Base-by-base conservation (phyloP, 805 yeast species). In the Lipomyces kockii region DNA sequence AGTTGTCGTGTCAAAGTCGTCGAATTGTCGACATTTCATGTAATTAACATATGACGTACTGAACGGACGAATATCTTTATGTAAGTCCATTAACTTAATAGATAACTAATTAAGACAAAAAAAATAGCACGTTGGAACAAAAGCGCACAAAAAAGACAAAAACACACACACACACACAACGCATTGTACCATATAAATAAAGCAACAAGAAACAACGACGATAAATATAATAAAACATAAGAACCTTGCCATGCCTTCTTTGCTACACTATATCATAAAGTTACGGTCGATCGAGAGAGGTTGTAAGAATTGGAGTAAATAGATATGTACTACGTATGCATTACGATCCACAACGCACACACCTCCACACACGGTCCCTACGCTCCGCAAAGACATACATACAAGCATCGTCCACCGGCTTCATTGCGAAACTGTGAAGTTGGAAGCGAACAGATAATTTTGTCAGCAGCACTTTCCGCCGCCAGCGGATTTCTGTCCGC, bases 381-480 rank as follows among this genome's bases (percentile, higher is more conserved):
- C 17, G 32, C 17, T 37, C 12, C 49, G 22, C 49, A 43, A n/a
- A 43, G 14, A 43, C 49, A 43, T n/a, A 43, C 49, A 43, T 43
- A 43, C 49, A 43, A n/a, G 22, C 20, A 17, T 8, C 49, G n/a
- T 43, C 9, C 49, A 43, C 22, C 49, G 39, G 12, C 39, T 37
- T 35, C 1, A 11, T 20, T n/a, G 9, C 6, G 29, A 46, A 34
- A 52, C 6, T 29, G 32, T 29, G 29, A 25, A 60, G 27, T 12
- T 12, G 14, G 34, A n/a, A 35, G 12, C 7, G 34, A 39, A 35
- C 49, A 43, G 17, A 39, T 34, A 27, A 43, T 22, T 17, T 9
- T 54, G 20, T 67, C 65, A 77, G 70, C 79, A 79, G 74, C 82
- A 78, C 65, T 72, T 74, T 57, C 79, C 72, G 59, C 70, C 34